Percentiles rank a stretch among this genome's conserved stretches.
Conservation (phyloP, 768 basidiomycete species). For the Serendipita sp. region DNA sequence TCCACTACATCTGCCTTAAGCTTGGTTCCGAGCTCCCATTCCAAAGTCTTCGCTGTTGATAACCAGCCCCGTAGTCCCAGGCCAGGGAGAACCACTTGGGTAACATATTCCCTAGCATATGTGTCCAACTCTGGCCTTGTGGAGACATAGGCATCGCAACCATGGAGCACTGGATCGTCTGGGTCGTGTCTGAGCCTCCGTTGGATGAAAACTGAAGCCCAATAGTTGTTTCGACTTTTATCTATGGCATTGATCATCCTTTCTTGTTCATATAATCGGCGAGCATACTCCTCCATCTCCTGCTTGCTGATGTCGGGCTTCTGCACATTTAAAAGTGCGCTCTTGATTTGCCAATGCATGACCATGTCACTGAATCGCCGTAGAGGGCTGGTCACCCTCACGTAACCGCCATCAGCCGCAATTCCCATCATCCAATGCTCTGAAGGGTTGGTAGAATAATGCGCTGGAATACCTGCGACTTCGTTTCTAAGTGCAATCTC, state of each 20-base stretch:
- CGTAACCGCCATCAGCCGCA: conserved; percentile 48
- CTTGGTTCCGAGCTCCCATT: background rate
- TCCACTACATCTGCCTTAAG: background rate
- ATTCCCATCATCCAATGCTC: conserved; percentile 57
- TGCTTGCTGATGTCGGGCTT: conserved; percentile 20
- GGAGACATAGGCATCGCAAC: background rate
- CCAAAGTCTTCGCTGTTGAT: background rate
- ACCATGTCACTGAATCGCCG: conserved; percentile 71
- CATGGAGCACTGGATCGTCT: background rate
- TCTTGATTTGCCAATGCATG: conserved; percentile 87
- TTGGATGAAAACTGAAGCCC: conserved; percentile 26
- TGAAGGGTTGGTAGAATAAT: conserved; percentile 35
- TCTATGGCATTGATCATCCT: conserved; percentile 18
- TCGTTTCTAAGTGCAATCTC: background rate
- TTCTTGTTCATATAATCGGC: conserved; percentile 24
- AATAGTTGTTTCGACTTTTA: conserved; percentile 21
- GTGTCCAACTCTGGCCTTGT: background rate
- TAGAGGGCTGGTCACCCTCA: conserved; percentile 70
- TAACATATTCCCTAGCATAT: background rate
- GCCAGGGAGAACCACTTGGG: background rate
- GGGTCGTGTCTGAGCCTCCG: conserved; percentile 19
- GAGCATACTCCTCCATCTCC: conserved; percentile 29
- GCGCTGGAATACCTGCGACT: conserved; percentile 17
- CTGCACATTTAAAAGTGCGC: conserved; percentile 26
- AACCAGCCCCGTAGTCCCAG: background rate